Evolutionary conservation across 2,329 filamentous ascomycete genomes (phyloP).

Genomic region (Raffaelea ambrosiae): DNA sequence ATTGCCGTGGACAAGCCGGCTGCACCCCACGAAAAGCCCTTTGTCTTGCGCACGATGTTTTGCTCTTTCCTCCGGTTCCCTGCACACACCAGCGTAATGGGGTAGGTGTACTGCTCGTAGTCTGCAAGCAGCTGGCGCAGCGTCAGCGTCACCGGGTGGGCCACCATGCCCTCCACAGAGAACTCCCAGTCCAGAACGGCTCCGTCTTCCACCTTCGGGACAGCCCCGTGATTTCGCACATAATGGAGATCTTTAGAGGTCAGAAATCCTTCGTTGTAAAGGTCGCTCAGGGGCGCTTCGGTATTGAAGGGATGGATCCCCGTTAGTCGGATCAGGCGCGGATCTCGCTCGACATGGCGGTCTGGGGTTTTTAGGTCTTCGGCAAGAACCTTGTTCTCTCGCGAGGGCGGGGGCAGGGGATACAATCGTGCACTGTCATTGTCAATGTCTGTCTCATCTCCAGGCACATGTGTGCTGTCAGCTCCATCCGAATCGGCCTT

Average conservation of each 20-base stretch:
- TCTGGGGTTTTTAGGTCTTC: conserved; percentile 53
- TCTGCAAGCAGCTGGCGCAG: conserved; percentile 63
- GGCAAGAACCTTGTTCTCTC: conserved; percentile 54
- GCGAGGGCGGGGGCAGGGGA: conserved; percentile 60
- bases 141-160: conserved; percentile 63
- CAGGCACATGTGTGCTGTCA: neutral
- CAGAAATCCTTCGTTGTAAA: conserved; percentile 75
- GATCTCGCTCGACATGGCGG: conserved; percentile 66
- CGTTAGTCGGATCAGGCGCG: conserved; percentile 75
- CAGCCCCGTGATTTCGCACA: conserved; percentile 80
- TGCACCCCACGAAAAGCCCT: conserved; percentile 90
- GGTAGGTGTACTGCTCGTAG: conserved; percentile 76
- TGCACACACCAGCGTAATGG: conserved; percentile 83
- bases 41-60: conserved; percentile 81
- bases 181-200: conserved; percentile 75
- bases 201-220: conserved; percentile 65
- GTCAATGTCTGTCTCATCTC: neutral
- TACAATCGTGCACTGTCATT: conserved; percentile 27
- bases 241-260: conserved; percentile 86
- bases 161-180: conserved; percentile 73
- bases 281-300: conserved; percentile 69
- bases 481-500: conserved; percentile 1
- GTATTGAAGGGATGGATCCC: conserved; percentile 88
- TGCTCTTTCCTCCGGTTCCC: conserved; percentile 91
- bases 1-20: conserved; percentile 80